Evolutionary conservation across 352 stramenopile genomes (phyloP), one percentile per base, ranked within the genome.

Genomic region (Pythium sp.): DNA sequence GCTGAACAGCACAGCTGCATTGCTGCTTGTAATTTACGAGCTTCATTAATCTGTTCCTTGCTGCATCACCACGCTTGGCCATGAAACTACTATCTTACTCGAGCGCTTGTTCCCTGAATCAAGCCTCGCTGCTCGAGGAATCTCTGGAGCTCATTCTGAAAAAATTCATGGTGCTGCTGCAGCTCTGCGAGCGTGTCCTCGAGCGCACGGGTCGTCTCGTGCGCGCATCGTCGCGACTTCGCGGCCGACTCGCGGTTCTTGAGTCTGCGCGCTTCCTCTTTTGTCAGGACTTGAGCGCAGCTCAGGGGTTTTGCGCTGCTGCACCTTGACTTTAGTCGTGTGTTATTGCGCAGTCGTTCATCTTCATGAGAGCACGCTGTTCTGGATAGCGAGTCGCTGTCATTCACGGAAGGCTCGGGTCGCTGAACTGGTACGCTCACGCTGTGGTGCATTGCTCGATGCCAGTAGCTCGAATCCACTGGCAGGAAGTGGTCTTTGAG

Each of bases 211-310:
- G 70, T 70, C 38, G 34, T 54, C 24, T 72, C 70, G 15, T 69
- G 65, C n/a, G 65, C 61, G 49, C 65, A 65, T 60, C 65, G 57
- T 12, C 70, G 55, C 5, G 70, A 75, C 15, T 69, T 69, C 5
- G 70, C 70, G 5, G 70, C 70, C 28, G 70, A 72, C 49, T 66
- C 65, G 54, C 70, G 60, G 60, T 70, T 75, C 32, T 64, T 58
- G 38, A 49, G 58, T 49, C 66, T 65, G 54, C 64, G 69, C 41
- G 15, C 41, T 24, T 64, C 64, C 38, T 69, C 41, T 58, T 69
- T 69, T 20, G 14, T 68, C 22, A 58, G 6, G n/a, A 55, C 58
- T 36, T 36, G 9, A 32, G 28, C 12, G 15, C 9, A 15, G 11
- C 6, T 24, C 18, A 22, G 12, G 22, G n/a, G 15, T 18, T 32